Evolutionary conservation across 2,329 filamentous ascomycete genomes (phyloP), one percentile per base, ranked within the genome.

Genomic region (Colletotrichum truncatum): DNA sequence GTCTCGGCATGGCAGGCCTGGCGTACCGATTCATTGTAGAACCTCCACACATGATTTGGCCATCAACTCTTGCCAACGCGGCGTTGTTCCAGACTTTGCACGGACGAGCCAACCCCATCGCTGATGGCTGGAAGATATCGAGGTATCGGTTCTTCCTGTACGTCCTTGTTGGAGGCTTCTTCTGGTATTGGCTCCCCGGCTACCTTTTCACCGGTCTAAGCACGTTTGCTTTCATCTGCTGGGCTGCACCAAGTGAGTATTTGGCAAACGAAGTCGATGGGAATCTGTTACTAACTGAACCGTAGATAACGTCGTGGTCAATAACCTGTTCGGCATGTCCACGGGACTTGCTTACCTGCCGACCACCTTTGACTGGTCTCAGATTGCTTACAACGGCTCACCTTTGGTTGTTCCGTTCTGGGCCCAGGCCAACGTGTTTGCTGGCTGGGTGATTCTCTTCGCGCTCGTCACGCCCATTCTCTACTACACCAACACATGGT

Each of bases 291-390:
- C 60, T 64, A 6, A 64, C 23, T 1, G 0, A n/a, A 8, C 28
- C n/a, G n/a, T 6, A 65, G 62, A 92, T 49, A 92, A 87, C 64
- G 81, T 86, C 0, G 78, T 91, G 8, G 77, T 93, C 32, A 93
- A 93, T 69, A 91, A 93, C 73, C 72, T 93, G 1, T 93, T 93
- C 69, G 76, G 76, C 21, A 71, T 72, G 38, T 70, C 70, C 21
- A 73, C 71, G 4, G 75, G 75, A 2, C 46, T 77, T 5, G 75
- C 74, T 1, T 53, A 74, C 38, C 72, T 73, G 45, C 72, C 71
- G 4, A 58, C 66, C 10, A 75, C 73, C 2, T 75, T 75, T 16
- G 75, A 77, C 60, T 76, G 74, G 73, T 75, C 74, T 14, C 58
- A 63, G 14, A 58, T 67, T 36, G 68, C 49, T 68, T 69, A 10